Evolutionary conservation across 2,329 filamentous ascomycete genomes (phyloP).

Genomic region (Cladophialophora immunda): DNA sequence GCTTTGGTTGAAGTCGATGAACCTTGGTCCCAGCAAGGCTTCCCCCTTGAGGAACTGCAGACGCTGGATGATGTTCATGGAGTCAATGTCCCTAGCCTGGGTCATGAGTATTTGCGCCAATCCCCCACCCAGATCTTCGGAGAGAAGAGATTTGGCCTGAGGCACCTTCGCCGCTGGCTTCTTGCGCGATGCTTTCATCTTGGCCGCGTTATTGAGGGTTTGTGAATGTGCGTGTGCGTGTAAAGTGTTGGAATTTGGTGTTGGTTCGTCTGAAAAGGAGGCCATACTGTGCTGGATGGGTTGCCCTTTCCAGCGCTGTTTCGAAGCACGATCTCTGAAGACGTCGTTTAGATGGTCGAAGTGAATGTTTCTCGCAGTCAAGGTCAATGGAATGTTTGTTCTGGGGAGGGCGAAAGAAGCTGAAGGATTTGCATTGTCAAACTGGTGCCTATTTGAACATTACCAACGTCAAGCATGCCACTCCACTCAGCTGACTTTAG

Average conservation of each 20-base stretch:
- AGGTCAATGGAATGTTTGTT: neutral
- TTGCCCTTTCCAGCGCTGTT: neutral
- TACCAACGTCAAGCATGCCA: neutral
- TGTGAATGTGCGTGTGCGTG: neutral
- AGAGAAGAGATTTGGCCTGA: slow-evolving; percentile 3
- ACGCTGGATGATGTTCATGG: slow-evolving; percentile 24
- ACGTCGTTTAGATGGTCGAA: no score
- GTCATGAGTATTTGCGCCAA: slow-evolving; percentile 13
- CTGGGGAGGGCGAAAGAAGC: neutral
- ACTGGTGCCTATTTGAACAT: slow-evolving; percentile 2
- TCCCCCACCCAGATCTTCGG: slow-evolving; percentile 11
- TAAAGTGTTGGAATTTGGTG: neutral
- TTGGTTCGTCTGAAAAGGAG: neutral
- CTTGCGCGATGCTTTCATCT: neutral
- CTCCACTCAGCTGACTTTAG: neutral
- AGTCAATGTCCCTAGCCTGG: slow-evolving; percentile 5
- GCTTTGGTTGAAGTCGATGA: slow-evolving; percentile 3
- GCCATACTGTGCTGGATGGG: neutral
- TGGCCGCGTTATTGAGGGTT: neutral
- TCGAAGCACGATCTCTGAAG: no score
- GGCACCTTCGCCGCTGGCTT: neutral
- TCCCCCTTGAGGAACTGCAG: slow-evolving; percentile 8
- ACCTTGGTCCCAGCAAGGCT: neutral
- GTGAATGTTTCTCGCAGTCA: neutral
- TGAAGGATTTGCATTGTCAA: neutral